These are phyloP conservation scores for Chamaecyparis obtusa DNA, from an alignment of 75 land plant species.

Conservation along the genomic window DNA sequence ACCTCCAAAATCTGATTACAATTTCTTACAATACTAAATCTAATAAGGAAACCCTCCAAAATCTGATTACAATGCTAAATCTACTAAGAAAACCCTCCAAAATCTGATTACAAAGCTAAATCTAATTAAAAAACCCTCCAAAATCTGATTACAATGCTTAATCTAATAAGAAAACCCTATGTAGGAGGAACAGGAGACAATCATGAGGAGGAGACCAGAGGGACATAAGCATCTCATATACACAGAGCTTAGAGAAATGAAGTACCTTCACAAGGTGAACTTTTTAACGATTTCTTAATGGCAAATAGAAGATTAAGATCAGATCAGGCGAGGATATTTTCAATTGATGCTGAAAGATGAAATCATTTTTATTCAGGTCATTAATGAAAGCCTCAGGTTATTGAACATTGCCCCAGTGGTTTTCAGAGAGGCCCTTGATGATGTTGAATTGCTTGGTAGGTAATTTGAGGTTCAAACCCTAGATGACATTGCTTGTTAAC, in stretches of 20 bases:
- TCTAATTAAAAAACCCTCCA: too few species aligned
- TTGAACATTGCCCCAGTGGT: constrained; percentile 51
- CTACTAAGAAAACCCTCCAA: too few species aligned
- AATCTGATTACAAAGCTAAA: too few species aligned
- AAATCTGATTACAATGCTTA: too few species aligned
- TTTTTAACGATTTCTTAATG: neutral
- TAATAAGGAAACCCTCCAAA: too few species aligned
- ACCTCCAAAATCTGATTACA: too few species aligned
- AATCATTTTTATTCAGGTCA: constrained; percentile 27
- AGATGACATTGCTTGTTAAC: too few species aligned
- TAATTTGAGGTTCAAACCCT: too few species aligned
- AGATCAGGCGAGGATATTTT: too few species aligned
- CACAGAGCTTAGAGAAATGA: constrained; percentile 60
- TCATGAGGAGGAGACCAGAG: constrained; percentile 33
- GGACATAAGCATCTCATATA: constrained; percentile 41
- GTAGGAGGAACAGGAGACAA: constrained; percentile 69
- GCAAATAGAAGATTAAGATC: too few species aligned
- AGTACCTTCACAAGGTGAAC: constrained; percentile 46
- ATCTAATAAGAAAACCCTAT: neutral
- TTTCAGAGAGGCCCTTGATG: constrained; percentile 52
- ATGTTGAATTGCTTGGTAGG: constrained; percentile 47
- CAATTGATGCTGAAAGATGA: neutral
- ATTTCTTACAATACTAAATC: too few species aligned
- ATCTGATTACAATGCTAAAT: too few species aligned
- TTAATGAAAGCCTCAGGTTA: constrained; percentile 54